Evolutionary conservation across 495 filamentous ascomycete genomes (phyloP), one percentile per base, ranked within the genome.

Genomic region (Neurospora pannonica): DNA sequence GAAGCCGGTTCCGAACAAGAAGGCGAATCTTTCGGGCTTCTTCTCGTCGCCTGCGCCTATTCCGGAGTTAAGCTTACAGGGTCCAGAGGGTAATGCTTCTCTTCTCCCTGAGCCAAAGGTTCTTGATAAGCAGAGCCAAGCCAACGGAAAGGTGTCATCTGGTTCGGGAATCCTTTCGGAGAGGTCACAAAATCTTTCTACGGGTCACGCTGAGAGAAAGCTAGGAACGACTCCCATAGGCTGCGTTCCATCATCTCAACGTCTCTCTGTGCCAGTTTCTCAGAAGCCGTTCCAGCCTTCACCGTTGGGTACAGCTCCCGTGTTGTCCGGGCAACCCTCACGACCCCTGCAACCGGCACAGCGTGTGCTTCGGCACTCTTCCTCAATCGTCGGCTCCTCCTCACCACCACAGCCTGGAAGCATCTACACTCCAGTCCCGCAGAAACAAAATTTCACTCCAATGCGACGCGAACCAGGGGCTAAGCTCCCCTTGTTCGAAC

Each of bases 381-480:
- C 54, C 54, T 67, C 54, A 0, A 34, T 67, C 28, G 15, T 67
- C 54, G 54, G 54, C 3, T 67, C 54, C 15, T 31, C 28, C 5
- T 67, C 54, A 8, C 54, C 54, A 34, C 54, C 54, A 67, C 54
- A 67, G 15, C 8, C 54, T 34, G 28, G 54, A 4, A 34, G 54
- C 28, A 67, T 67, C 15, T 67, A 67, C 28, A 67, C 54, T 3
- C 54, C 54, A 15, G 82, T 86, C 54, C 82, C 83, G 37, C 86
- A 88, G 70, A 87, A 87, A 77, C 77, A 76, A 71, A 86, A 88
- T 72, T 88, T 88, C 73, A 86, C 85, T 0, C 86, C 87, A 24
- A 81, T 81, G 15, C 81, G 75, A 10, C 79, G 86, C 13, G 76
- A 83, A 19, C 78, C 75, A 37, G 42, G 77, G 28, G 74, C 74